Conservation (phyloP, 2,329 filamentous ascomycete species). For the Verticillium tricorpus region DNA sequence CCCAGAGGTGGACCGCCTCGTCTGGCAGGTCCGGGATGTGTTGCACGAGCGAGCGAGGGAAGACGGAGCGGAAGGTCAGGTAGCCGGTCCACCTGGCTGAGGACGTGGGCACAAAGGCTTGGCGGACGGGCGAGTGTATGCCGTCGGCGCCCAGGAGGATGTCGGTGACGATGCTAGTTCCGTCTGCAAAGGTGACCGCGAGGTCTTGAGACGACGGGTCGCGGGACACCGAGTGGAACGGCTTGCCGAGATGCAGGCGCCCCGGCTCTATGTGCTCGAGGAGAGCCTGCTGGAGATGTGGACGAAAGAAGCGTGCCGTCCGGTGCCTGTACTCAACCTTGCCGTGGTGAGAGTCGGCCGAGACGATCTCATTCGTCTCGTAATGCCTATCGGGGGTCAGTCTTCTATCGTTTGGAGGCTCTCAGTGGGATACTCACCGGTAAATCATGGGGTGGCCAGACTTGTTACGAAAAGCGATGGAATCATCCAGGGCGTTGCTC, state of each 20-base stretch:
- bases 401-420: neutral
- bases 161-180: constrained; percentile 35
- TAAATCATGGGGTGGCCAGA: constrained; percentile 40
- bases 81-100: constrained; percentile 36
- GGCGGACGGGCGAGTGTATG: constrained; percentile 41
- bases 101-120: constrained; percentile 37
- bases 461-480: constrained; percentile 33
- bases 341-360: constrained; percentile 34
- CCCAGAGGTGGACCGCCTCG: constrained; percentile 41
- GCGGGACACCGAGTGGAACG: constrained; percentile 28
- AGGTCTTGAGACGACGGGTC: constrained; percentile 20
- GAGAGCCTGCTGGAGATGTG: constrained; percentile 44
- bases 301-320: constrained; percentile 41
- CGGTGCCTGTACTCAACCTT: constrained; percentile 30
- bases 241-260: constrained; percentile 38
- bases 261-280: constrained; percentile 36
- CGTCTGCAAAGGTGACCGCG: constrained; percentile 43
- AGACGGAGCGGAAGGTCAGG: constrained; percentile 39
- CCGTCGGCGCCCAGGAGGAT: constrained; percentile 49
- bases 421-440: constrained; percentile 21
- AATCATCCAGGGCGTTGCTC: constrained; percentile 35
- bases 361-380: constrained; percentile 38
- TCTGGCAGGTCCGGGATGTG: constrained; percentile 32
- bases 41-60: constrained; percentile 32
- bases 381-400: constrained; percentile 25